Percentiles rank a stretch among this genome's conserved stretches.
Evolutionary conservation across 306 rosid species (phyloP).

Genomic region (Corylus avellana): DNA sequence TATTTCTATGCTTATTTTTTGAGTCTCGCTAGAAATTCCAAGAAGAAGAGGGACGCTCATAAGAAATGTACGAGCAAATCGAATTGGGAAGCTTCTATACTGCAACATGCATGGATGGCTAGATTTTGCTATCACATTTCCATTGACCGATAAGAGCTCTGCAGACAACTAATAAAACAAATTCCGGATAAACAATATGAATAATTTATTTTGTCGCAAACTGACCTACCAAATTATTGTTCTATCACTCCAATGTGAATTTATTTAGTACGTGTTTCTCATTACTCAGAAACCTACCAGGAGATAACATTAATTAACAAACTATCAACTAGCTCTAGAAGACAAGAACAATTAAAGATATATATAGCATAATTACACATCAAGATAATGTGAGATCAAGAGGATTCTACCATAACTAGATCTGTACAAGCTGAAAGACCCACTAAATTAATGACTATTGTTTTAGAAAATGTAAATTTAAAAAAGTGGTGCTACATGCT

Average conservation of each 20-base stretch:
- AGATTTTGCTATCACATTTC: constrained; percentile 49
- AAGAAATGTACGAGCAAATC: constrained; percentile 54
- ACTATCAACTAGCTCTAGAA: background rate
- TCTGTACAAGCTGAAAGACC: background rate
- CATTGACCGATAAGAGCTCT: constrained; percentile 57
- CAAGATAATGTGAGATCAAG: background rate
- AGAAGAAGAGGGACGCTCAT: constrained; percentile 66
- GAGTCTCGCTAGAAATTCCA: constrained; percentile 67
- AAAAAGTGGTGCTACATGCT: no score
- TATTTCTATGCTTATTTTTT: constrained; percentile 43
- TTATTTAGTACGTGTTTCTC: no score
- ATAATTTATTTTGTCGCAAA: no score
- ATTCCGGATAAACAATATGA: no score
- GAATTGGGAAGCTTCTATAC: constrained; percentile 66
- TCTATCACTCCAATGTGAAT: no score
- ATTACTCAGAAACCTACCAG: no score
- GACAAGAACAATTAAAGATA: background rate
- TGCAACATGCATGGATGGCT: constrained; percentile 83
- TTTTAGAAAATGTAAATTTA: no score
- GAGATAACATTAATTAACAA: no score
- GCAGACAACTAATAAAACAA: constrained; percentile 55
- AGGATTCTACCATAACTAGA: background rate
- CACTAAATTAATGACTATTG: background rate
- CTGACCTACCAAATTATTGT: no score
- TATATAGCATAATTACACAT: background rate